Conservation (phyloP, 2,329 filamentous ascomycete genomes). For the Trichoderma atroviride region DNA sequence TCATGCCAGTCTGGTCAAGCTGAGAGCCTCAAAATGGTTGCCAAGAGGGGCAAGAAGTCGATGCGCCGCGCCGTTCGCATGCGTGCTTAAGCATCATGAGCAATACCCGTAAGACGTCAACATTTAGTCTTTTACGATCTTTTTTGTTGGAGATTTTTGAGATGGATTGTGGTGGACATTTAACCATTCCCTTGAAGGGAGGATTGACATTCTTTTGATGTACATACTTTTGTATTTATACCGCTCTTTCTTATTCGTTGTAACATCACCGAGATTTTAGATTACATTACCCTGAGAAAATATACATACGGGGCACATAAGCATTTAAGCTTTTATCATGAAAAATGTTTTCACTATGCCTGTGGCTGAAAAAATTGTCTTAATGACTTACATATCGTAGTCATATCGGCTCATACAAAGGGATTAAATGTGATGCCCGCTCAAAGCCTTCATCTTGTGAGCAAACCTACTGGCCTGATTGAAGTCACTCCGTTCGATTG, state of each 20-base stretch:
- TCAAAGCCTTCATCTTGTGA: too few species aligned
- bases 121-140: not conserved
- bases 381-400: too few species aligned
- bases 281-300: not conserved
- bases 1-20: slow-evolving; percentile 48
- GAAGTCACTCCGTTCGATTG: too few species aligned
- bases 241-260: not conserved
- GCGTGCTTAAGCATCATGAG: slow-evolving; percentile 18
- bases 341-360: not conserved
- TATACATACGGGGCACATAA: not conserved
- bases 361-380: not conserved
- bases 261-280: not conserved
- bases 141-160: not conserved
- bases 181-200: not conserved
- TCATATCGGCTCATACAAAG: too few species aligned
- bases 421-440: too few species aligned
- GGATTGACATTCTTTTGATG: slow-evolving; percentile 9
- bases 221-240: slow-evolving; percentile 1
- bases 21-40: slow-evolving; percentile 42
- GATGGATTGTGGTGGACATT: not conserved
- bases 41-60: slow-evolving; percentile 28
- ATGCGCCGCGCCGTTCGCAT: slow-evolving; percentile 38
- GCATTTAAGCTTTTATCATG: not conserved
- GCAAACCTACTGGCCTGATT: too few species aligned
- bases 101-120: not conserved